These are phyloP conservation scores for Scedosporium apiospermum DNA, from an alignment of 2,329 filamentous ascomycete genomes.

Conservation along the genomic window DNA sequence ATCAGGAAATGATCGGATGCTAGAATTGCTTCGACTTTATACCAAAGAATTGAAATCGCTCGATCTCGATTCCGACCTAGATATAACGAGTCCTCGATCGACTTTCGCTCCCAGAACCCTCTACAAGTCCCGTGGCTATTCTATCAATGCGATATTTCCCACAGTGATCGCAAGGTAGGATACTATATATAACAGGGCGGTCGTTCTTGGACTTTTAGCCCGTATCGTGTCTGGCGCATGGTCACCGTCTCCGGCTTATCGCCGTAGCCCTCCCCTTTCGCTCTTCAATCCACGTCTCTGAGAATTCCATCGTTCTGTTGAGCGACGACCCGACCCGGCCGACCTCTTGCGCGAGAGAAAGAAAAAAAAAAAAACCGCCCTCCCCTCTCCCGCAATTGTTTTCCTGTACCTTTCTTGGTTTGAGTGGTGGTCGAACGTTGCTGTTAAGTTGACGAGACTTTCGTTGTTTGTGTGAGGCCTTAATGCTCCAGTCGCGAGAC, in stretches of 20 bases:
- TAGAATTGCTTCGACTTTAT: background rate
- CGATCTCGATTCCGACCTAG: no score
- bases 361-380: background rate
- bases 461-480: slow-evolving; percentile 2
- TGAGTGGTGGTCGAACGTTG: background rate
- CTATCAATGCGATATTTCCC: background rate
- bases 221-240: no score
- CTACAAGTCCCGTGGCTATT: background rate
- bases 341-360: no score
- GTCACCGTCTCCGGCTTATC: no score
- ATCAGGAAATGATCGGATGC: background rate
- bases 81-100: background rate
- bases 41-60: background rate
- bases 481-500: slow-evolving; percentile 49
- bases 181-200: no score
- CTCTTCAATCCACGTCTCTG: no score
- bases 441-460: background rate
- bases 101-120: background rate
- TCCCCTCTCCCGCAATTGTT: background rate
- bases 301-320: no score
- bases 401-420: background rate
- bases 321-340: no score
- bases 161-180: background rate
- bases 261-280: no score
- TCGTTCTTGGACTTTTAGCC: no score